Conservation (phyloP, 192 early-diverging fungal species). For the Backusella tarrabulga region DNA sequence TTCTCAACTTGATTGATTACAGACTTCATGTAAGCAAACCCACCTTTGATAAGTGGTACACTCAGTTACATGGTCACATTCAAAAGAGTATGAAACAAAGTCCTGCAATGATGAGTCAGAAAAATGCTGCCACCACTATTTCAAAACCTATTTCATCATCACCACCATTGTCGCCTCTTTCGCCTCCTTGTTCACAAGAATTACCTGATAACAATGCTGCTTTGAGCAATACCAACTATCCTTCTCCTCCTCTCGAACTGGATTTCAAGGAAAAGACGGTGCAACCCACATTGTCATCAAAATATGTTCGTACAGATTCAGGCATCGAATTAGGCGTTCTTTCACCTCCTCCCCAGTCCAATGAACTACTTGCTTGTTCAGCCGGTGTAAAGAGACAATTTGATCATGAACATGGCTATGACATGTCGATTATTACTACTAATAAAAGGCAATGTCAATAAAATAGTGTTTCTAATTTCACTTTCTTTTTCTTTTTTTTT, state of each 20-base stretch:
- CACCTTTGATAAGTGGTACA: constrained; percentile 63
- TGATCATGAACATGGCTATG: not conserved
- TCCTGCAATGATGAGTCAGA: not conserved
- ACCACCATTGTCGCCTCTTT: not conserved
- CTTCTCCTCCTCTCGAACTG: not conserved
- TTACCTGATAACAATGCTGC: not conserved
- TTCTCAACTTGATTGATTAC: constrained; percentile 76
- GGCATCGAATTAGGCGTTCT: not conserved
- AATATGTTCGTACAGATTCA: not conserved
- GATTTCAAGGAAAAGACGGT: not conserved
- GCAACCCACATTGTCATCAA: not conserved
- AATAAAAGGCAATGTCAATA: constrained; percentile 8
- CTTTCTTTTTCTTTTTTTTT: not conserved
- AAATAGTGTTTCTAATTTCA: not conserved
- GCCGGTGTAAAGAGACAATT: not conserved
- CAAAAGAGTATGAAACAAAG: constrained; percentile 2
- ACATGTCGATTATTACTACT: not conserved
- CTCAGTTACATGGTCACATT: constrained; percentile 32
- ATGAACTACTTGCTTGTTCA: not conserved
- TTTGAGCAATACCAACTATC: not conserved
- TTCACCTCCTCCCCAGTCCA: not conserved
- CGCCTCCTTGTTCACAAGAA: not conserved
- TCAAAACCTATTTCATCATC: not conserved
- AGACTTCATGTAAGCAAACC: constrained; percentile 62
- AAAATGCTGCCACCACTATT: not conserved